These are phyloP conservation scores for Lantana camara DNA, from an alignment of 257 asterid genomes.

Conservation along the genomic window DNA sequence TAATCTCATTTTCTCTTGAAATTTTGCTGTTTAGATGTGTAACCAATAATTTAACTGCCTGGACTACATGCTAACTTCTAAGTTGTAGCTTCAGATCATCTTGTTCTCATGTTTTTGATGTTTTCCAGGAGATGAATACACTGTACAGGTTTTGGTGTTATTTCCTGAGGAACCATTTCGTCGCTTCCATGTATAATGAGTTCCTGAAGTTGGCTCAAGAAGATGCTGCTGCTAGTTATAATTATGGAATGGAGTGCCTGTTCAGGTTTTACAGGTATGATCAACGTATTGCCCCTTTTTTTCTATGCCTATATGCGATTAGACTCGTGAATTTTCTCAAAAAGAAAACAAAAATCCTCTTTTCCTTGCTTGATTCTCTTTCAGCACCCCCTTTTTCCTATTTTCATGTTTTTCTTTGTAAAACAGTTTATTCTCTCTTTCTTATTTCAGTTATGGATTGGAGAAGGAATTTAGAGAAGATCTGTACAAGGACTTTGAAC, in stretches of 20 bases:
- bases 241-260: slow-evolving; percentile 89
- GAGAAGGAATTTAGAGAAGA: slow-evolving; percentile 81
- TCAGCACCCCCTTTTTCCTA: not conserved
- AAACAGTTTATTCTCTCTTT: not conserved
- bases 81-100: not conserved
- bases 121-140: slow-evolving; percentile 94
- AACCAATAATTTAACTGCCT: not conserved
- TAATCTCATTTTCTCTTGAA: slow-evolving; percentile 1
- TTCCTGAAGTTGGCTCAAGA: slow-evolving; percentile 79
- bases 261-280: slow-evolving; percentile 91
- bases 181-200: slow-evolving; percentile 84
- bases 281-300: not conserved
- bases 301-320: not conserved
- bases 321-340: not conserved
- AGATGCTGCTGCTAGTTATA: slow-evolving; percentile 84
- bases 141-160: slow-evolving; percentile 89
- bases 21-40: slow-evolving; percentile 9
- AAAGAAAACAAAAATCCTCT: not conserved
- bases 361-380: slow-evolving; percentile 18
- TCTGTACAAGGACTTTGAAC: slow-evolving; percentile 77
- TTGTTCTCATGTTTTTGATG: slow-evolving; percentile 19
- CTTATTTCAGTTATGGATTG: slow-evolving; percentile 73
- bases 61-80: not conserved
- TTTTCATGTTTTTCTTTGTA: not conserved
- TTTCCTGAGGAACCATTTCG: slow-evolving; percentile 72